Percentiles rank a stretch among this genome's conserved stretches.
Conservation (phyloP, 2,329 filamentous ascomycete species). For the Bipolaris oryzae region DNA sequence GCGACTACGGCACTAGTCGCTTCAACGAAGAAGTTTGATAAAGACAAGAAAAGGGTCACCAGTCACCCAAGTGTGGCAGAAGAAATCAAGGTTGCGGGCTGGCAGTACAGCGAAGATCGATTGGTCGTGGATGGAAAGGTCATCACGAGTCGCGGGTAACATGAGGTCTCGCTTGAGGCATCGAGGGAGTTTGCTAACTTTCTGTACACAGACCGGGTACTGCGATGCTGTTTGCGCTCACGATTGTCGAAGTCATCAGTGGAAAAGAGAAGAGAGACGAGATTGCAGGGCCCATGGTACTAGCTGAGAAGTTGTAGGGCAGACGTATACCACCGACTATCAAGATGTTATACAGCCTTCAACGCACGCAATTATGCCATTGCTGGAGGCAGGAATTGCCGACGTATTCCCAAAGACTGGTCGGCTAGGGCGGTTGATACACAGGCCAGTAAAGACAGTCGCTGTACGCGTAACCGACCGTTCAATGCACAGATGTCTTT, state of each 20-base stretch:
- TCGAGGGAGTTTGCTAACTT: background rate
- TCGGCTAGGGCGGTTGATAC: too few species aligned
- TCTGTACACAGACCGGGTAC: constrained; percentile 43
- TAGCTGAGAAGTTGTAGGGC: constrained; percentile 37
- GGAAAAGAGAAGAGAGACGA: constrained; percentile 57
- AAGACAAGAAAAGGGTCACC: constrained; percentile 38
- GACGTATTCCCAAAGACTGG: too few species aligned
- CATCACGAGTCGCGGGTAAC: constrained; percentile 45
- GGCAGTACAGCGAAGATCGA: constrained; percentile 46
- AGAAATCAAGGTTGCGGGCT: constrained; percentile 38
- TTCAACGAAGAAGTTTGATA: constrained; percentile 22
- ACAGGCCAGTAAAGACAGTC: too few species aligned
- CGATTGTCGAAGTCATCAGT: constrained; percentile 45
- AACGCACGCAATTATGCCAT: background rate
- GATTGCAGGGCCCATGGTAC: constrained; percentile 57
- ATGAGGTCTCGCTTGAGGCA: background rate
- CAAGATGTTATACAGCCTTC: background rate
- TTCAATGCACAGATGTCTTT: too few species aligned
- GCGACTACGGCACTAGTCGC: constrained; percentile 48
- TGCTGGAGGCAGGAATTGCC: too few species aligned
- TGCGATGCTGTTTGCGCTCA: constrained; percentile 47
- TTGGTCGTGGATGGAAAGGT: constrained; percentile 46
- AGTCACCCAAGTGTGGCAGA: constrained; percentile 49
- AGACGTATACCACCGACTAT: background rate
- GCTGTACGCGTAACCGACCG: too few species aligned